Base-by-base conservation (phyloP, 805 yeast genomes). In the Lipomyces chichibuensis region DNA sequence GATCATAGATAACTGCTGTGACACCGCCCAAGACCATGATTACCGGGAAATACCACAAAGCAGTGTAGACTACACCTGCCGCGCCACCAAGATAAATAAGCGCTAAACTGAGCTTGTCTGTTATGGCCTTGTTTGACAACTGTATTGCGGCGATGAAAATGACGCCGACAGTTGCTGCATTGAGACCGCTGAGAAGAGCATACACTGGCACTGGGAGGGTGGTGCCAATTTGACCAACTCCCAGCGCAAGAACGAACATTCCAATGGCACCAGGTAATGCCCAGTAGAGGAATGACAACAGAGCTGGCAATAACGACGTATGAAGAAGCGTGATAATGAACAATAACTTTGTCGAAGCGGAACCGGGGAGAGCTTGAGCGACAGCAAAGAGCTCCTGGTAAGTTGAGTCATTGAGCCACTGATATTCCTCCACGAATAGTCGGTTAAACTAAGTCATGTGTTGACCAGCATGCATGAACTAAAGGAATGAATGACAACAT, bases 191-290 rank as follows among this genome's bases (percentile, higher is more conserved):
- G 33, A 68, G 62, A 35, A 67, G 46, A 4, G 71, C 65, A 33
- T 63, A 65, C 17, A 65, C 71, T 2, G 69, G 69, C n/a, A 29
- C 60, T 2, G 71, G 71, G 53, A 67, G 37, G 8, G 65, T 32
- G 51, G 46, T 55, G 17, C 67, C 65, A 6, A 68, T 60, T 35
- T 68, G 63, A 20, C 65, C 62, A n/a, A 68, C 65, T n/a, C 69
- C 71, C n/a, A 66, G 51, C 6, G 70, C 71, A 1, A 68, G 56
- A 13, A 46, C 52, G 51, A 65, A 62, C 69, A 65, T 65, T 8
- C 71, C 71, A 5, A 63, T 55, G 13, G 71, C 71, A 6, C 71
- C 71, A 7, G 71, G 71, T 3, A 61, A 57, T 14, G 68, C 65
- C 71, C 71, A 68, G 53, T 51, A 63, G 17, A 68, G 53, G 56